Conservation (phyloP, 441 rosid species). For the Geranium incanum region DNA sequence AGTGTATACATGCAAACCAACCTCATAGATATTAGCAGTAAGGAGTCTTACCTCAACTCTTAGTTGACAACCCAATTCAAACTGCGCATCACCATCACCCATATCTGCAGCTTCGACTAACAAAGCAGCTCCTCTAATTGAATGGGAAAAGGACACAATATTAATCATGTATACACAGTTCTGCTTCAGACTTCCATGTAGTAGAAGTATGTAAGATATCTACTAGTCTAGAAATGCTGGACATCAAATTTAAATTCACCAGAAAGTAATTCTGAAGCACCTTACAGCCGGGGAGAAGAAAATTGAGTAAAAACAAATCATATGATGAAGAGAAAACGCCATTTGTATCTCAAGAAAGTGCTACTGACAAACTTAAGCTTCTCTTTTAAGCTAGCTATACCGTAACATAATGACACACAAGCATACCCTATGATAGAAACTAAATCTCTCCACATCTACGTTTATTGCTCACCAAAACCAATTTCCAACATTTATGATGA, state of each 20-base stretch:
- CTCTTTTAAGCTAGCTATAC: background rate
- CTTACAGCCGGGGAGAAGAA: background rate
- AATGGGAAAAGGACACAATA: slow-evolving; percentile 3
- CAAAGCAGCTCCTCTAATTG: slow-evolving; percentile 72
- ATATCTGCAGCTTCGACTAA: slow-evolving; percentile 84
- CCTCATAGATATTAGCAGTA: background rate
- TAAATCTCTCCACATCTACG: background rate
- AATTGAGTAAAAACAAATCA: background rate
- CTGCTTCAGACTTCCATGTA: background rate
- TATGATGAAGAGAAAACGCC: too few species aligned
- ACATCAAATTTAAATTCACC: background rate
- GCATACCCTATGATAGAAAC: background rate
- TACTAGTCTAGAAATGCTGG: background rate
- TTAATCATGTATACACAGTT: slow-evolving; percentile 9
- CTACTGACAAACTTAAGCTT: background rate
- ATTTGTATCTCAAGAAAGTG: slow-evolving; percentile 2
- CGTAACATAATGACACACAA: background rate
- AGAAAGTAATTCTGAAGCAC: background rate
- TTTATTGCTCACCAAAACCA: background rate
- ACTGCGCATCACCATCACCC: slow-evolving; percentile 88
- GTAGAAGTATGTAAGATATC: slow-evolving; percentile 8
- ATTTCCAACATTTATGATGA: background rate
- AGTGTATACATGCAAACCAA: background rate
- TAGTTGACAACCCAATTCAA: slow-evolving; percentile 66
- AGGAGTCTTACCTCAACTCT: slow-evolving; percentile 62